These are phyloP conservation scores for Botryosphaeria agaves DNA, from an alignment of 2,329 filamentous ascomycete genomes.

Conservation along the genomic window DNA sequence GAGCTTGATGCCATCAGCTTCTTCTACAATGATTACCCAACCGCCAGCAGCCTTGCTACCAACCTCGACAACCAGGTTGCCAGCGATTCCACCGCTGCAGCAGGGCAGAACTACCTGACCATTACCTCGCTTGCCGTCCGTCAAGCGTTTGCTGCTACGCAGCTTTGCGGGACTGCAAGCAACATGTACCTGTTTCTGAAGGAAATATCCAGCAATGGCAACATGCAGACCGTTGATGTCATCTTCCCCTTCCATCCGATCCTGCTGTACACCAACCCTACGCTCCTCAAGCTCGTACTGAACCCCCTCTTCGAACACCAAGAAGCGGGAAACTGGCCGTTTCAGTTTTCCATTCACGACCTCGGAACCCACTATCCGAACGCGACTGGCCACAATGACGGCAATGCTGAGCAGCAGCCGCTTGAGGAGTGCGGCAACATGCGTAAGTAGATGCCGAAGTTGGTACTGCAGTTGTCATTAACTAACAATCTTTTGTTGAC, in stretches of 20 bases:
- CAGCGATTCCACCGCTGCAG: conserved; percentile 24
- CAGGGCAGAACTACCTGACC: conserved; percentile 29
- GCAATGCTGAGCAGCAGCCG: conserved; percentile 58
- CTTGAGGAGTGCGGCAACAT: conserved; percentile 69
- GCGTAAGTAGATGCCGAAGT: too few relatives aligned
- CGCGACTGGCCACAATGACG: conserved; percentile 54
- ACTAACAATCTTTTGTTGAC: too few relatives aligned
- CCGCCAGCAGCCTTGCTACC: conserved; percentile 16
- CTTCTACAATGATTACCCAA: conserved; percentile 30
- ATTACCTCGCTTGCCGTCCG: conserved; percentile 33
- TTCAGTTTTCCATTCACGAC: conserved; percentile 66
- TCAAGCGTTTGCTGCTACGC: conserved; percentile 34
- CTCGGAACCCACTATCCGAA: conserved; percentile 58
- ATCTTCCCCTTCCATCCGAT: conserved; percentile 79
- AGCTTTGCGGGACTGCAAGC: conserved; percentile 30
- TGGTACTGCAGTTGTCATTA: too few relatives aligned
- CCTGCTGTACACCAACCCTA: conserved; percentile 70
- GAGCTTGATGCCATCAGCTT: conserved; percentile 28
- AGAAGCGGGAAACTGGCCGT: conserved; percentile 68
- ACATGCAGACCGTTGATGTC: conserved; percentile 73
- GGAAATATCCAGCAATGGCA: conserved; percentile 49
- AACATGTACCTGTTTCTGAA: conserved; percentile 22
- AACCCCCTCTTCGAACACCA: conserved; percentile 71
- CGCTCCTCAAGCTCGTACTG: conserved; percentile 62
- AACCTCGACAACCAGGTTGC: conserved; percentile 25